These are phyloP conservation scores for Leccinum variicolor DNA, from an alignment of 768 basidiomycete species.

Conservation along the genomic window DNA sequence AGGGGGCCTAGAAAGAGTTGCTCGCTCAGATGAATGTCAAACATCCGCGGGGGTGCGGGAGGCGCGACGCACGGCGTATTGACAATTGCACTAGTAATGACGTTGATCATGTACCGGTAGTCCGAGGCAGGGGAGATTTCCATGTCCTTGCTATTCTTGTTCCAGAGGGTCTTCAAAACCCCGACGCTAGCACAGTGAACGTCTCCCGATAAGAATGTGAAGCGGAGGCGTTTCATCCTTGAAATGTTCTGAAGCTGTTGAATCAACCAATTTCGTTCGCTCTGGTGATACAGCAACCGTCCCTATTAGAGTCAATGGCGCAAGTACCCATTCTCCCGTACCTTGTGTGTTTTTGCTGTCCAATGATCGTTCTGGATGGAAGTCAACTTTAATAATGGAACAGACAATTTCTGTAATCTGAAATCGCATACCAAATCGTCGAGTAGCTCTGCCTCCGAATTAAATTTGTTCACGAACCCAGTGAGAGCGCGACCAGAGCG, in stretches of 20 bases:
- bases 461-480: slow-evolving; percentile 88
- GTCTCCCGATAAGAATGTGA: slow-evolving; percentile 90
- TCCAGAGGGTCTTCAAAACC: slow-evolving; percentile 63
- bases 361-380: slow-evolving; percentile 85
- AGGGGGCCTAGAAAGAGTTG: slow-evolving; percentile 46
- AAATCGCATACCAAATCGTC: slow-evolving; percentile 72
- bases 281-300: slow-evolving; percentile 39
- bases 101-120: slow-evolving; percentile 87
- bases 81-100: slow-evolving; percentile 91
- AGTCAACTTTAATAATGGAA: slow-evolving; percentile 37
- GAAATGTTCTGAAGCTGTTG: slow-evolving; percentile 76
- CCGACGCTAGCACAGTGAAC: slow-evolving; percentile 91
- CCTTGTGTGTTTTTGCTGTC: slow-evolving; percentile 82
- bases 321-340: slow-evolving; percentile 21
- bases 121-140: slow-evolving; percentile 55
- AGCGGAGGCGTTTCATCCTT: slow-evolving; percentile 54
- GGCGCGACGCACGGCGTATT: slow-evolving; percentile 76
- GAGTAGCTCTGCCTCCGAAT: slow-evolving; percentile 87
- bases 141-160: slow-evolving; percentile 38
- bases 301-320: background rate
- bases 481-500: slow-evolving; percentile 64
- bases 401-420: slow-evolving; percentile 23
- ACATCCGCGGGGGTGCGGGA: background rate
- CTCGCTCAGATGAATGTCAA: background rate
- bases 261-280: slow-evolving; percentile 89